Percentiles rank a stretch among this genome's conserved stretches.
Conservation (phyloP, 1,284 basidiomycete species). For the Rhodotorula sp. region DNA sequence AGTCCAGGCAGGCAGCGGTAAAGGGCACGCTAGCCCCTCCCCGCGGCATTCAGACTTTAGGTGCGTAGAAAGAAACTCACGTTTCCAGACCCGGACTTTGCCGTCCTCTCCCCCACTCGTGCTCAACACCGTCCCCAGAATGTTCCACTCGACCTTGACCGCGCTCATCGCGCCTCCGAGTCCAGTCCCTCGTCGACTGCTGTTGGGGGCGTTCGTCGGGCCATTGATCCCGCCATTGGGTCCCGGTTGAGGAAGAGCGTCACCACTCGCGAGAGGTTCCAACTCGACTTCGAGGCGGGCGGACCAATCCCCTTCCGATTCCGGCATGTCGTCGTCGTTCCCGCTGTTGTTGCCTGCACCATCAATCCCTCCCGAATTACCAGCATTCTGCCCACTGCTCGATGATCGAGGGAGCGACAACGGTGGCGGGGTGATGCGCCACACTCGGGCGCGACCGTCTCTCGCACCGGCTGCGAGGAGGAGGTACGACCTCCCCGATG, state of each 20-base stretch:
- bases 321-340: constrained; percentile 49
- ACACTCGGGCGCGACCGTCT: constrained; percentile 82
- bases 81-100: constrained; percentile 82
- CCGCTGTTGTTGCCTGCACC: constrained; percentile 45
- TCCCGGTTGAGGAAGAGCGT: not conserved
- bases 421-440: constrained; percentile 62
- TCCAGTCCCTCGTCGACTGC: not conserved
- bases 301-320: constrained; percentile 62
- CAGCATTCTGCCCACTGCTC: not conserved
- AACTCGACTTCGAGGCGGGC: constrained; percentile 76
- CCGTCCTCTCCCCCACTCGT: constrained; percentile 73
- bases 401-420: constrained; percentile 1
- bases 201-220: too few species aligned
- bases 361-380: not conserved
- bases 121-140: constrained; percentile 83
- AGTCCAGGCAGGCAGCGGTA: too few species aligned
- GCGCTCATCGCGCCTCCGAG: constrained; percentile 56
- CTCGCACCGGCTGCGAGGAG: constrained; percentile 81
- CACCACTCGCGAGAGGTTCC: constrained; percentile 56
- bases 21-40: not conserved
- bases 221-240: too few species aligned
- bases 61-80: constrained; percentile 51
- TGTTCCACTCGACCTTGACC: constrained; percentile 77
- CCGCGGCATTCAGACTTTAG: too few species aligned
- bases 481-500: constrained; percentile 85